Percentiles rank a stretch among this genome's conserved stretches.
phyloP scores from a whole-genome alignment of 306 rosid species.

The Adenanthera pavonina region DNA sequence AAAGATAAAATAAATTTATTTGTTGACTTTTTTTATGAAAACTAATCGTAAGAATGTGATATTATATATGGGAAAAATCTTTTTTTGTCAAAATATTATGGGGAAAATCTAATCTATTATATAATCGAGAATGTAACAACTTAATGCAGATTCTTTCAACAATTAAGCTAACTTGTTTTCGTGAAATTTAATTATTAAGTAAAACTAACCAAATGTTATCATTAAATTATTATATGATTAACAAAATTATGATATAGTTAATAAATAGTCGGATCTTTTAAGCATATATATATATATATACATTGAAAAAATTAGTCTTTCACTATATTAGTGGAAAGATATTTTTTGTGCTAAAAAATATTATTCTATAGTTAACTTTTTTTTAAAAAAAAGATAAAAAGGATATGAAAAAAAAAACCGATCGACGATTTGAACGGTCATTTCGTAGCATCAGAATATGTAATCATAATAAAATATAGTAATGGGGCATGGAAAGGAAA shows the following conservation, averaged over 20 bases:
- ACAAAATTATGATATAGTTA: no score
- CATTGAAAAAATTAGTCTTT: no score
- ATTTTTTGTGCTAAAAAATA: no score
- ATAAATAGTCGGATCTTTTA: no score
- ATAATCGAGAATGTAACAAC: background rate
- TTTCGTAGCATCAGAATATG: background rate
- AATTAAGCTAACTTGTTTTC: background rate
- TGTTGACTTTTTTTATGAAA: no score
- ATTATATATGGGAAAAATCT: no score
- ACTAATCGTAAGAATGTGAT: no score
- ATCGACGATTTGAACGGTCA: background rate
- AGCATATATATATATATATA: no score
- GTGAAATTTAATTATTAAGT: background rate
- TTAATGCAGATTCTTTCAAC: background rate
- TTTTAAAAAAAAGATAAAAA: background rate
- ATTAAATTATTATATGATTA: background rate
- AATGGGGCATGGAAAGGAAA: background rate
- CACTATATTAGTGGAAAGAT: no score
- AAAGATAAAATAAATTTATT: background rate
- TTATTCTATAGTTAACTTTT: background rate
- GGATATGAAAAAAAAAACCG: no score
- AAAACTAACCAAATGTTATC: no score
- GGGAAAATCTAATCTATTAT: background rate
- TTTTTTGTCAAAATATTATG: no score
- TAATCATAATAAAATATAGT: background rate